Percentiles rank a stretch among this genome's conserved stretches.
Evolutionary conservation across 1,284 basidiomycete species (phyloP).

Genomic region (Tilletia setariae): DNA sequence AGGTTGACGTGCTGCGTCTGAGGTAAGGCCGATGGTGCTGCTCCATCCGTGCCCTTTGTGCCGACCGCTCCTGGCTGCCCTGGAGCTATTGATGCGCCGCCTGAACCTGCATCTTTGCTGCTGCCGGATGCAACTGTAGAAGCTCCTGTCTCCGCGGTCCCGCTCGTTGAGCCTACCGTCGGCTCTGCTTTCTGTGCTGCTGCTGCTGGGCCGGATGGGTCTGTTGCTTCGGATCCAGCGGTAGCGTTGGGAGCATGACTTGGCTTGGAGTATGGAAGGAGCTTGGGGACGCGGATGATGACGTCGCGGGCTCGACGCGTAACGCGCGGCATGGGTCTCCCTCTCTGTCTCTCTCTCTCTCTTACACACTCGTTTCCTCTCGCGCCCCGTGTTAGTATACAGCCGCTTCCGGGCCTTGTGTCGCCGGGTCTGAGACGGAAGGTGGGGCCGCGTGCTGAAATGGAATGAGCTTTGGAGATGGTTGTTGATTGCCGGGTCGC

Average conservation of each 20-base stretch:
- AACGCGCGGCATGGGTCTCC: conserved; percentile 13
- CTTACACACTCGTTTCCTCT: too few relatives aligned
- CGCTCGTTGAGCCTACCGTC: background rate
- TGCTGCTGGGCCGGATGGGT: background rate
- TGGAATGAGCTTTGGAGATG: too few relatives aligned
- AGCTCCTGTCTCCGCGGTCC: background rate
- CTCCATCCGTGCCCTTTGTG: conserved; percentile 10
- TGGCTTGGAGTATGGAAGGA: conserved; percentile 31
- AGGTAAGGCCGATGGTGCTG: background rate
- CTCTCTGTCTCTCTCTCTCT: too few relatives aligned
- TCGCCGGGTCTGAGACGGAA: too few relatives aligned
- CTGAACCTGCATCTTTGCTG: background rate
- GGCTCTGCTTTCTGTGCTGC: conserved; percentile 1
- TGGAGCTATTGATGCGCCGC: too few relatives aligned
- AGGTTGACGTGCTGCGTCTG: conserved; percentile 26
- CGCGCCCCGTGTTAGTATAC: too few relatives aligned
- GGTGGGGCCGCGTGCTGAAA: too few relatives aligned
- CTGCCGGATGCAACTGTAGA: background rate
- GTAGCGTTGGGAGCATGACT: background rate
- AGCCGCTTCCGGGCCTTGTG: too few relatives aligned
- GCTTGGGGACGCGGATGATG: conserved; percentile 34
- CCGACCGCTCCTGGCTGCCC: too few relatives aligned
- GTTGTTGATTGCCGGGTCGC: too few relatives aligned
- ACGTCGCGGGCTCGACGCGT: conserved; percentile 25
- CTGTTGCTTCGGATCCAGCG: background rate